Conservation (phyloP, 140 eudicot genomes). For the Anethum foeniculum region DNA sequence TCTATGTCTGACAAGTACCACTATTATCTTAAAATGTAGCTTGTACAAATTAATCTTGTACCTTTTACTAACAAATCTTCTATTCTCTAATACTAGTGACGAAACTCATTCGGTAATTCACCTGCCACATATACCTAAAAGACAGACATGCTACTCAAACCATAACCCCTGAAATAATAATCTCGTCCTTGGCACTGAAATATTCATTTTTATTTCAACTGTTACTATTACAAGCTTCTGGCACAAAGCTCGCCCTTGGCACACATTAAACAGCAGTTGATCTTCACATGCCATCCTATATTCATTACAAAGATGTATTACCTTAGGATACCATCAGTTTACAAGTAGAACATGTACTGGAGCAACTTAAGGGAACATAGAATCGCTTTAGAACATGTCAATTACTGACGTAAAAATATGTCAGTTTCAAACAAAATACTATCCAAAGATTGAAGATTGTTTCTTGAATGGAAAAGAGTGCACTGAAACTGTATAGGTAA, state of each 20-base stretch:
- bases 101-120: slow-evolving; percentile 37
- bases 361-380: slow-evolving; percentile 1
- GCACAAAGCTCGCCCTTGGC: not conserved
- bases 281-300: not conserved
- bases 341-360: not conserved
- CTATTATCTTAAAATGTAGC: not conserved
- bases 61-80: slow-evolving; percentile 46
- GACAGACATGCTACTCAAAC: not conserved
- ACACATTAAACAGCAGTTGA: not conserved
- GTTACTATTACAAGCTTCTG: not conserved
- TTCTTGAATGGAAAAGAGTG: not conserved
- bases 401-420: not conserved
- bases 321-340: not conserved
- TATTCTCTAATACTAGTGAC: slow-evolving; percentile 33
- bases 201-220: not conserved
- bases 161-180: slow-evolving; percentile 2
- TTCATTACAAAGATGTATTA: not conserved
- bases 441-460: not conserved
- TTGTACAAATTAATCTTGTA: slow-evolving; percentile 6
- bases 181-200: no score
- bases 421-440: not conserved
- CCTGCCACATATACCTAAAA: slow-evolving; percentile 43
- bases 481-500: not conserved
- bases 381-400: not conserved
- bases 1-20: not conserved